Evolutionary conservation across 2,329 filamentous ascomycete genomes (phyloP).

Genomic region (Harringtonia aguacate): DNA sequence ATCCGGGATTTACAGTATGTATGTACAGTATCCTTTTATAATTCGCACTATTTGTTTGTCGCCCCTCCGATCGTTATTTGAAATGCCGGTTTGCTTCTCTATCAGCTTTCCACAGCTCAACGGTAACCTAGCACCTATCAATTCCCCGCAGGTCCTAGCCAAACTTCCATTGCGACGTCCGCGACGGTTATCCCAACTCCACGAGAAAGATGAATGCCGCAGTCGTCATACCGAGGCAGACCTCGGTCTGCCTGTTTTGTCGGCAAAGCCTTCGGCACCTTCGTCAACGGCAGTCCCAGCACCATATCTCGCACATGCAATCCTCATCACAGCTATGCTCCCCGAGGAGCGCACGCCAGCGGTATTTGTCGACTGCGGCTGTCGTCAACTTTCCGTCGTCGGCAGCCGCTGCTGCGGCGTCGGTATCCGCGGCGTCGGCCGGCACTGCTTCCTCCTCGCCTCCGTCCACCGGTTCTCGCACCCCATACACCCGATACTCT

Average conservation of each 20-base stretch:
- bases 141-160: no score
- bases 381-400: conserved; percentile 28
- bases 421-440: not conserved
- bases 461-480: conserved; percentile 7
- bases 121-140: no score
- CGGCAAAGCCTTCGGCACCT: conserved; percentile 28
- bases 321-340: conserved; percentile 15
- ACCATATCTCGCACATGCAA: conserved; percentile 22
- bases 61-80: conserved; percentile 1
- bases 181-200: no score
- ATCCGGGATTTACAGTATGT: conserved; percentile 10
- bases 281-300: conserved; percentile 23
- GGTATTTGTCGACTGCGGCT: conserved; percentile 30
- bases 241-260: conserved; percentile 28
- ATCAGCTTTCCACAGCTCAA: no score
- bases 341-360: conserved; percentile 18
- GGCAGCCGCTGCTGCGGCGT: not conserved
- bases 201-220: conserved; percentile 35
- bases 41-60: not conserved
- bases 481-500: conserved; percentile 8
- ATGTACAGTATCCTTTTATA: no score
- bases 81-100: conserved; percentile 9
- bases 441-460: not conserved
- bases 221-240: conserved; percentile 21
- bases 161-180: no score